Conservation (phyloP, 495 filamentous ascomycete genomes). For the Xylaria telfairii region DNA sequence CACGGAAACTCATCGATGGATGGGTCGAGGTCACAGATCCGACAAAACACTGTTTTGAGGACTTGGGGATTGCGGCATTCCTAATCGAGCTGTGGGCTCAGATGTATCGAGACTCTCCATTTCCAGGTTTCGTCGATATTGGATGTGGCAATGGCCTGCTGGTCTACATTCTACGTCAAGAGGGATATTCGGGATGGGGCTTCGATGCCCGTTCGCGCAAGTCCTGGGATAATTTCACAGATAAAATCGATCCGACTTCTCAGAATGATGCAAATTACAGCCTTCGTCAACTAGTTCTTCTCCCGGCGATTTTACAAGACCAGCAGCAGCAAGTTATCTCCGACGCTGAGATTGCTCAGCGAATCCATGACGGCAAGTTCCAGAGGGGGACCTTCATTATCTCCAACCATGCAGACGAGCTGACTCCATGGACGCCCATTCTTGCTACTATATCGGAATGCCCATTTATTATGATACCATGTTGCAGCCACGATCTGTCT, state of each 20-base stretch:
- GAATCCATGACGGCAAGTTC: slow-evolving; percentile 74
- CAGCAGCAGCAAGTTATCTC: slow-evolving; percentile 32
- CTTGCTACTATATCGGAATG: slow-evolving; percentile 75
- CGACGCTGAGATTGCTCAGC: slow-evolving; percentile 37
- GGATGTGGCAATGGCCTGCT: slow-evolving; percentile 95
- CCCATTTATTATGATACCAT: slow-evolving; percentile 91
- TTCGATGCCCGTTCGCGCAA: slow-evolving; percentile 87
- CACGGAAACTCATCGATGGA: slow-evolving; percentile 62
- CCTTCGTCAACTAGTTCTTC: slow-evolving; percentile 73
- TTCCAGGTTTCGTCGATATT: slow-evolving; percentile 93
- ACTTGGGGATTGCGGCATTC: slow-evolving; percentile 90
- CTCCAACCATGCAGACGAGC: slow-evolving; percentile 94
- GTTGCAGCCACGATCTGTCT: slow-evolving; percentile 87
- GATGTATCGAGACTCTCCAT: slow-evolving; percentile 71
- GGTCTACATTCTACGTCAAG: slow-evolving; percentile 79
- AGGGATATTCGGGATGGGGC: slow-evolving; percentile 87
- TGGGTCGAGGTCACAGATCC: slow-evolving; percentile 92
- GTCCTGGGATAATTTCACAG: slow-evolving; percentile 77
- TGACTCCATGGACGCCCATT: slow-evolving; percentile 94
- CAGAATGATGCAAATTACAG: slow-evolving; percentile 48
- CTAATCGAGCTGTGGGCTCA: slow-evolving; percentile 89
- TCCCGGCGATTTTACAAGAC: slow-evolving; percentile 62
- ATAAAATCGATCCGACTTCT: slow-evolving; percentile 31
- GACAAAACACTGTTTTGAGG: slow-evolving; percentile 92
- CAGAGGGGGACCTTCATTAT: slow-evolving; percentile 84